A percentile compares a stretch with the other conserved stretches of the same genome.
Evolutionary conservation across 2,329 filamentous ascomycete species (phyloP).

Genomic region (Curvularia eragrostidis): DNA sequence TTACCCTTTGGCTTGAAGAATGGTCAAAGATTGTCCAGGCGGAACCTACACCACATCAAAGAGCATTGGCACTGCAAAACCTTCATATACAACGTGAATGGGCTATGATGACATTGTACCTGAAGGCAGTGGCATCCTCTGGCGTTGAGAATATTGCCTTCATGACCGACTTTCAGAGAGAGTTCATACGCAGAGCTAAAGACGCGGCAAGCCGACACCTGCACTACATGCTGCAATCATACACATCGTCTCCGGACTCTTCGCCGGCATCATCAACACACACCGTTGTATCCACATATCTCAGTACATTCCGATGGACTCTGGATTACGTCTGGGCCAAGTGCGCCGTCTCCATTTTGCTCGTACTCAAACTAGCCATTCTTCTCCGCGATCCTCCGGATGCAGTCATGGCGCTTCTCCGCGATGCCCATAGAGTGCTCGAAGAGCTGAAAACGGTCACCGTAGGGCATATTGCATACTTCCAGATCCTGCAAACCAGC

Average conservation of each 20-base stretch:
- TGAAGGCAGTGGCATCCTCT: constrained; percentile 58
- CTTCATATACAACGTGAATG: constrained; percentile 61
- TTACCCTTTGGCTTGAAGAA: constrained; percentile 53
- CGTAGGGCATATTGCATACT: constrained; percentile 56
- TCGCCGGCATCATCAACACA: constrained; percentile 24
- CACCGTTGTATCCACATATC: constrained; percentile 46
- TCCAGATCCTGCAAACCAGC: constrained; percentile 57
- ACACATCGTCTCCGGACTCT: constrained; percentile 21
- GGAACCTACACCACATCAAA: constrained; percentile 20
- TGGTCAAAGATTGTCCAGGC: constrained; percentile 39
- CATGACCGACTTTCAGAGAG: constrained; percentile 58
- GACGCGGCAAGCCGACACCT: constrained; percentile 60
- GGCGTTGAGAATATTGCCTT: constrained; percentile 60
- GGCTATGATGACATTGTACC: constrained; percentile 61
- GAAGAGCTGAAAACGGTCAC: constrained; percentile 53
- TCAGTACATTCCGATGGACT: constrained; percentile 60
- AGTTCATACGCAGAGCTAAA: constrained; percentile 60
- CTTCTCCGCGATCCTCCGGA: constrained; percentile 55
- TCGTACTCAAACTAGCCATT: constrained; percentile 61
- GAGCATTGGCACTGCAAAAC: constrained; percentile 50
- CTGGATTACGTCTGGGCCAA: constrained; percentile 68
- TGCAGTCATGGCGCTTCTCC: constrained; percentile 52
- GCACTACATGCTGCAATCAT: constrained; percentile 52
- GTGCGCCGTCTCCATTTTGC: constrained; percentile 63
- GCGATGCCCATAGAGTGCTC: constrained; percentile 54